Base-by-base conservation (phyloP, 1,139 yeast genomes). In the Suhomyces atakaporum region DNA sequence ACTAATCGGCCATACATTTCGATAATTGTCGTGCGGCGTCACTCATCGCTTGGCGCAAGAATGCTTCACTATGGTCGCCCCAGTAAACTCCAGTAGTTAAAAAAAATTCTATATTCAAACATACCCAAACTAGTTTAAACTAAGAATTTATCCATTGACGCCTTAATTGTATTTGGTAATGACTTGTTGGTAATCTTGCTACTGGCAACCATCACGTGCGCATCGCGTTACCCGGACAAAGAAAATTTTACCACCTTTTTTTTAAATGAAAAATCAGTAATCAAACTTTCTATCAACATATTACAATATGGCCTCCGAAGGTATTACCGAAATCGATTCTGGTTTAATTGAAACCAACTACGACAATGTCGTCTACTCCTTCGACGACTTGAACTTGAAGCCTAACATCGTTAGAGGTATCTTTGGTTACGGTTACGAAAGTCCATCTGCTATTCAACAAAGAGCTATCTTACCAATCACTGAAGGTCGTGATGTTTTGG, bases 381-480 rank as follows among this genome's bases (percentile, higher is more conserved):
- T 84, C 68, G 94, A 84, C 62, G 96, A 89, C 64, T 78, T 84
- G 69, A 81, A 84, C 83, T 77, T 84, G 65, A 83, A 83, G 69
- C 82, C 79, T 54, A 78, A 74, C 56, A 79, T 84, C 62, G 79
- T 83, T 57, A 81, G 92, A 80, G 92, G 88, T 70, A 86, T 92
- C 62, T 92, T 81, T 70, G 96, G 95, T 72, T 87, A 87, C 77
- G 98, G 98, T 78, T 92, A 88, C 76, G 97, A 92, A 76, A 77
- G 80, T 49, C 98, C 98, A 58, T 87, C 96, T 50, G 95, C 97
- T 50, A 92, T 92, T 73, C 98, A 92, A 76, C 95, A 88, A 69
- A 87, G 98, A 73, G 98, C 98, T 50, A 92, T 92, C 58, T 76
- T 86, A 63, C 98, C 96, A 65, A 89, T 92, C 68, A 84, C 92